phyloP scores from a whole-genome alignment of 148 eudicot genomes.

The Persicaria maculosa region DNA sequence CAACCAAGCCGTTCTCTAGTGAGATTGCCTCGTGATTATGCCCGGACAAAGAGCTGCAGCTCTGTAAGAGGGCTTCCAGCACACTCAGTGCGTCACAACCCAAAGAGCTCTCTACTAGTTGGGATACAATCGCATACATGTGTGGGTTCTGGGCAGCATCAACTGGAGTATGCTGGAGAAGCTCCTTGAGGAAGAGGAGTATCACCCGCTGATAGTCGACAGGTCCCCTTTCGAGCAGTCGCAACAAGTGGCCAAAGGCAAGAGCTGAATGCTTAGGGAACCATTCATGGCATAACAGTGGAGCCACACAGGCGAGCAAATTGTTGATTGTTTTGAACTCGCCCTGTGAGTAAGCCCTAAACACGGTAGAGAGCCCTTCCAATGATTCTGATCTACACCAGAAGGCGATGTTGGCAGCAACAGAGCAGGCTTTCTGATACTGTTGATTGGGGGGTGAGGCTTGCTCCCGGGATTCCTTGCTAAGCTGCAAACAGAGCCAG shows the following conservation, averaged over 20 bases:
- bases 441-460: constrained; percentile 65
- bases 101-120: constrained; percentile 94
- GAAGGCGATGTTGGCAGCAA: constrained; percentile 69
- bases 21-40: constrained; percentile 44
- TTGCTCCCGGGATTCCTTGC: constrained; percentile 55
- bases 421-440: constrained; percentile 79
- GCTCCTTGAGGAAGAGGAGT: constrained; percentile 79
- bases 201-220: constrained; percentile 89
- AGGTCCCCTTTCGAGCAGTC: constrained; percentile 86
- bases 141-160: constrained; percentile 99
- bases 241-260: constrained; percentile 85
- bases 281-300: constrained; percentile 86
- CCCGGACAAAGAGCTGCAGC: constrained; percentile 80
- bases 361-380: constrained; percentile 78
- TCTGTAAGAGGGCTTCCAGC: constrained; percentile 91
- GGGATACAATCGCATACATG: constrained; percentile 97
- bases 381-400: constrained; percentile 87
- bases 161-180: constrained; percentile 93
- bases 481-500: constrained; percentile 90
- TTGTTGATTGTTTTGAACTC: constrained; percentile 81
- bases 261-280: constrained; percentile 90
- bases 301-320: constrained; percentile 83
- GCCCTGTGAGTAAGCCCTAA: constrained; percentile 73
- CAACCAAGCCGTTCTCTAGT: constrained; percentile 58
- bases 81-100: constrained; percentile 97